Evolutionary conservation across 331 rosid species (phyloP).

Genomic region (Quercus tomentella): DNA sequence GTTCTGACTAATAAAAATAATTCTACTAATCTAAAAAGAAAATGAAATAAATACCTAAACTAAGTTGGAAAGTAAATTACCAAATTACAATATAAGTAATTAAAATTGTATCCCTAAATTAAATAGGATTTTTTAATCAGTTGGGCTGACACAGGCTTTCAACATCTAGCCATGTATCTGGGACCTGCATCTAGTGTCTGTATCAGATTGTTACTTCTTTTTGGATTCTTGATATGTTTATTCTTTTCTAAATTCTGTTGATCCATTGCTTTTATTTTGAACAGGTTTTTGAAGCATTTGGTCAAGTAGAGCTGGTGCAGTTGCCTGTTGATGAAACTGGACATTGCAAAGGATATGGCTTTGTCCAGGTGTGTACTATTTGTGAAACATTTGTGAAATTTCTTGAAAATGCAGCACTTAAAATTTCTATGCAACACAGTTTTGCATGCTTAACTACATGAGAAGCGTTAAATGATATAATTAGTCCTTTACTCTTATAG

Average conservation of each 20-base stretch:
- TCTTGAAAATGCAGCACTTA: not conserved
- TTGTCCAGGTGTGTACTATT: slow-evolving; percentile 67
- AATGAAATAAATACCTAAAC: too few relatives aligned
- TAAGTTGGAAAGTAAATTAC: too few relatives aligned
- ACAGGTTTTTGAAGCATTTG: slow-evolving; percentile 98
- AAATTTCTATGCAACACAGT: not conserved
- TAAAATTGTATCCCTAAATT: too few relatives aligned
- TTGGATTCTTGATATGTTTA: not conserved
- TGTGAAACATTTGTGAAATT: not conserved
- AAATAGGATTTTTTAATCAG: too few relatives aligned
- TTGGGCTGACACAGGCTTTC: too few relatives aligned
- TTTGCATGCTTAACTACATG: not conserved
- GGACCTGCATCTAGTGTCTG: too few relatives aligned
- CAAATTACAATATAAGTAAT: too few relatives aligned
- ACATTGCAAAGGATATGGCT: slow-evolving; percentile 91
- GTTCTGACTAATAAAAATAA: too few relatives aligned
- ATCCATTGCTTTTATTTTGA: slow-evolving; percentile 1
- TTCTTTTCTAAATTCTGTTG: slow-evolving; percentile 12
- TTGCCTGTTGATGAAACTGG: slow-evolving; percentile 89
- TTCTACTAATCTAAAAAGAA: too few relatives aligned
- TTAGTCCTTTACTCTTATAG: not conserved
- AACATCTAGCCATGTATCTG: too few relatives aligned
- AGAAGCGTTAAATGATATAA: not conserved
- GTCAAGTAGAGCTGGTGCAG: slow-evolving; percentile 91
- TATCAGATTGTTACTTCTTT: not conserved